phyloP scores from a whole-genome alignment of 371 early-diverging fungal genomes.

The Cokeromyces recurvatus region DNA sequence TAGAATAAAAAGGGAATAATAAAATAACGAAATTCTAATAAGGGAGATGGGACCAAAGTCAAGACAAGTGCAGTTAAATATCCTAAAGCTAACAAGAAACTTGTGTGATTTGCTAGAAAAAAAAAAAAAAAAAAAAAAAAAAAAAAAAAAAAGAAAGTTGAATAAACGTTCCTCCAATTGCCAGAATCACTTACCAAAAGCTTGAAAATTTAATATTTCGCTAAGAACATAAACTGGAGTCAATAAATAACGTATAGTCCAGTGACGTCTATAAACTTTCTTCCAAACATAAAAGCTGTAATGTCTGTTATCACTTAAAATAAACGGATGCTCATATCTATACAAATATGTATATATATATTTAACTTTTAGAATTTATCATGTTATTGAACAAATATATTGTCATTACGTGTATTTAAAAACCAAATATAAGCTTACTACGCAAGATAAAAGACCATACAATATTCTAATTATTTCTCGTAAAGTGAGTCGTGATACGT shows the following conservation, averaged over 20 bases:
- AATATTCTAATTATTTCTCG: too few relatives aligned
- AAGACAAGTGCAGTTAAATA: constrained; percentile 44
- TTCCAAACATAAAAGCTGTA: constrained; percentile 94
- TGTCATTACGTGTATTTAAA: constrained; percentile 60
- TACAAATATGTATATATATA: background rate
- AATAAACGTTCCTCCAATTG: too few relatives aligned
- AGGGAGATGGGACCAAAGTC: constrained; percentile 84
- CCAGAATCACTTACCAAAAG: constrained; percentile 15
- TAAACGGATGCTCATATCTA: constrained; percentile 89
- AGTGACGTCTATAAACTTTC: constrained; percentile 60
- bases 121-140: constrained; percentile 7
- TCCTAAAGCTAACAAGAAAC: constrained; percentile 41
- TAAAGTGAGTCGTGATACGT: too few relatives aligned
- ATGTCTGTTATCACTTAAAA: constrained; percentile 94
- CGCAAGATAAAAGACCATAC: background rate
- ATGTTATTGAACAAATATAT: too few relatives aligned
- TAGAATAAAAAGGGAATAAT: constrained; percentile 79
- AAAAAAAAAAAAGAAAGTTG: too few relatives aligned
- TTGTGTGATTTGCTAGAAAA: constrained; percentile 28
- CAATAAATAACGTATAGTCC: constrained; percentile 52
- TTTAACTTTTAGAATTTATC: background rate
- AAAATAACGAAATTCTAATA: constrained; percentile 94
- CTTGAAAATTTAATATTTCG: constrained; percentile 34
- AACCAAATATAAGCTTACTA: constrained; percentile 22
- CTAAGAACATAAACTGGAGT: constrained; percentile 65